Percentiles rank a stretch among this genome's conserved stretches.
Evolutionary conservation across 306 rosid species (phyloP).

Genomic region (Prunus fruticosa): DNA sequence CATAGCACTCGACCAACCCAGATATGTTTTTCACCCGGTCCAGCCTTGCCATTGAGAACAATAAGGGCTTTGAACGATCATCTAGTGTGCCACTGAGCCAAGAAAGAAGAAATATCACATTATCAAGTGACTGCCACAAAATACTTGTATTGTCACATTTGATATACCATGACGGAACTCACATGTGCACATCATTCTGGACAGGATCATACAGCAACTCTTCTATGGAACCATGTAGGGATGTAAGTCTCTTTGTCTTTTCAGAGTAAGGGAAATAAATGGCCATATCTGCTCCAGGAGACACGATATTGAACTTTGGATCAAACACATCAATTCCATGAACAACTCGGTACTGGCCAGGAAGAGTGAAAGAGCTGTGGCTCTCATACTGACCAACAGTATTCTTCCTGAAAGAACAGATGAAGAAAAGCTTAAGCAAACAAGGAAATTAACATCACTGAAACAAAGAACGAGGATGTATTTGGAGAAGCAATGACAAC

Average conservation of each 20-base stretch:
- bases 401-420: constrained; percentile 61
- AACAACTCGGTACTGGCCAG: constrained; percentile 86
- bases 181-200: constrained; percentile 70
- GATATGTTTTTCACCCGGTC: constrained; percentile 76
- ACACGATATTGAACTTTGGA: constrained; percentile 96
- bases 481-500: not conserved
- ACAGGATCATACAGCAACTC: constrained; percentile 58
- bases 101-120: constrained; percentile 19
- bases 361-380: constrained; percentile 85
- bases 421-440: constrained; percentile 1
- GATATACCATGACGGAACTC: constrained; percentile 32
- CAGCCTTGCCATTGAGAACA: constrained; percentile 91
- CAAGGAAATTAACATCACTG: constrained; percentile 3
- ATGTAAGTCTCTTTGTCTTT: constrained; percentile 67
- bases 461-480: constrained; percentile 2
- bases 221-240: constrained; percentile 77
- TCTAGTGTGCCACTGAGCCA: constrained; percentile 60
- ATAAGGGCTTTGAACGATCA: constrained; percentile 77
- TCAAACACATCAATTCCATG: constrained; percentile 96
- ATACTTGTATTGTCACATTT: not conserved
- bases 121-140: constrained; percentile 6
- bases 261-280: constrained; percentile 88
- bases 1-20: constrained; percentile 84
- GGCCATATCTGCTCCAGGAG: constrained; percentile 92
- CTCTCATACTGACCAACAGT: constrained; percentile 97